Conservation (phyloP, 257 asterid species). For the Capsicum pubescens region DNA sequence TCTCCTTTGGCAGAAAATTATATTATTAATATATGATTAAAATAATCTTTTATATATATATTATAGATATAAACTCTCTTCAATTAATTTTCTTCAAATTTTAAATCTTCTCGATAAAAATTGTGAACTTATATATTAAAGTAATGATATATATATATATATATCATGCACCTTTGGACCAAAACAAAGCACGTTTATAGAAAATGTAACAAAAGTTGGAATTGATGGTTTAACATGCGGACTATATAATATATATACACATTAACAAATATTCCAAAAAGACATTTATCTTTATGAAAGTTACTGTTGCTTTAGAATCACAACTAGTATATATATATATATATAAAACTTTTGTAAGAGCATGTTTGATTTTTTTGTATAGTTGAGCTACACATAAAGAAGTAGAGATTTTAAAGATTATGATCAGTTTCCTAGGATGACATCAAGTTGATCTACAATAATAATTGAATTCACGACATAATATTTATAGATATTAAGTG, state of each 20-base stretch:
- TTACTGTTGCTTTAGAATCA: neutral
- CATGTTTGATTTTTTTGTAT: too few relatives aligned
- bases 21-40: too few relatives aligned
- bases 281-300: neutral
- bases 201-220: neutral
- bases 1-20: too few relatives aligned
- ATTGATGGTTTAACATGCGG: neutral
- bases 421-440: neutral
- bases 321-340: too few relatives aligned
- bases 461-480: neutral
- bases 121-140: too few relatives aligned
- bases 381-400: neutral
- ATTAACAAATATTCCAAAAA: neutral
- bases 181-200: neutral
- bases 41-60: too few relatives aligned
- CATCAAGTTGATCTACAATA: neutral
- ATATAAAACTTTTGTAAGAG: too few relatives aligned
- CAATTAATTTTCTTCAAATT: too few relatives aligned
- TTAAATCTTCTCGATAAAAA: too few relatives aligned
- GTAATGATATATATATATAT: too few relatives aligned
- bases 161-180: neutral
- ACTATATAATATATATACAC: neutral
- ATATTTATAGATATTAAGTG: too few relatives aligned
- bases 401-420: neutral
- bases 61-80: too few relatives aligned